Evolutionary conservation across 2,329 filamentous ascomycete species (phyloP), one percentile per base, ranked within the genome.

Genomic region (Penicillium paneum): DNA sequence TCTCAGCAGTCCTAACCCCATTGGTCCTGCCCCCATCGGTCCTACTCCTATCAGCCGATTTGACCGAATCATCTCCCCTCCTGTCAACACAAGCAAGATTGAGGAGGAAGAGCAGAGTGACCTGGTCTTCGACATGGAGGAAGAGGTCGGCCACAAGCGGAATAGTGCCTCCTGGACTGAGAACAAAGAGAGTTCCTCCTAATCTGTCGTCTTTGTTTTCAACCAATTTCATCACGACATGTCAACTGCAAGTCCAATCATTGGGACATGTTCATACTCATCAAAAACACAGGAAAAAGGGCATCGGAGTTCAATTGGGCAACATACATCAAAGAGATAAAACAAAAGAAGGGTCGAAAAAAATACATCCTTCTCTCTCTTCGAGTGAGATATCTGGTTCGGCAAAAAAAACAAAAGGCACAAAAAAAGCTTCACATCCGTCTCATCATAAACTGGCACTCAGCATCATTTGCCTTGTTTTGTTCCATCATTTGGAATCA

Each of bases 91-190:
- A 11, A 76, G 69, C 63, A 75, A 73, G 49, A 79, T 79, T 52
- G 78, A 80, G 31, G 78, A 79, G 54, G 76, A 65, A 42, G 63
- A 79, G 57, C 74, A 74, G 43, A 72, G 75, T 43, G 75, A 77
- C 43, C 62, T 78, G 24, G 76, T 79, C 49, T 79, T 80, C 59
- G 76, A 76, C 5, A 78, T 79, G 76, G 78, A 80, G 58, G 78
- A 79, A 56, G 77, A 79, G 61, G 77, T 79, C 56, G 76, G 69
- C 52, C 76, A 72, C 54, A 76, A 76, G 57, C 71, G 74, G 41
- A 74, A 60, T 52, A 73, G 69, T 50, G 59, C 63, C 5, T 67
- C 65, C 5, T 76, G 72, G 71, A 63, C 64, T 11, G 66, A 67
- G 49, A 64, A 55, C 47, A 74, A 74, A 54, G 59, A 66, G n/a